A percentile compares a stretch with the other conserved stretches of the same genome.
These are phyloP conservation scores for Boletus reticuloceps DNA, from an alignment of 768 basidiomycete species.

Conservation along the genomic window DNA sequence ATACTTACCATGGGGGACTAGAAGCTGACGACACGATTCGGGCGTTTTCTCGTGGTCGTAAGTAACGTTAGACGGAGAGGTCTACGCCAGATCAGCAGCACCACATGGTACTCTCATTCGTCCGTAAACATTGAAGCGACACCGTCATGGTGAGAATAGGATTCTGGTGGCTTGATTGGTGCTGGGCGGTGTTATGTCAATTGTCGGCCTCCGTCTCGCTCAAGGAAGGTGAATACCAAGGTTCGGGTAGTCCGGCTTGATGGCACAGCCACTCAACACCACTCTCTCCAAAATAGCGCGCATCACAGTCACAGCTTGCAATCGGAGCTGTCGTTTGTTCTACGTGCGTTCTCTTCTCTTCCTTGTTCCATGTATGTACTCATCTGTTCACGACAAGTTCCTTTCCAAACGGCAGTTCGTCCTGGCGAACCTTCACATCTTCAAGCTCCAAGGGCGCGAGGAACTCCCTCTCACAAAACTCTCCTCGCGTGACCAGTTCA, in stretches of 20 bases:
- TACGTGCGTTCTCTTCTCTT: conserved; percentile 3
- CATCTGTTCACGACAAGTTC: conserved; percentile 3
- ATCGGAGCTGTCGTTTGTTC: conserved; percentile 24
- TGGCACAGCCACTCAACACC: conserved; percentile 14
- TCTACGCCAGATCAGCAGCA: not conserved
- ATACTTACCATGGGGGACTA: not conserved
- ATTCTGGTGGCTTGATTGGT: not conserved
- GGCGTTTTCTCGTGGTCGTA: not conserved
- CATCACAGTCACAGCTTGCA: conserved; percentile 19
- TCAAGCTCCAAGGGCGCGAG: conserved; percentile 28
- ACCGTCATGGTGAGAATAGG: not conserved
- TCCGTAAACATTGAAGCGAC: not conserved
- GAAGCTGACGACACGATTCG: not conserved
- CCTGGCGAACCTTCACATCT: conserved; percentile 28
- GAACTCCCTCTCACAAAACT: conserved; percentile 44
- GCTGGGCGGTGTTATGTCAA: not conserved
- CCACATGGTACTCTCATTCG: not conserved
- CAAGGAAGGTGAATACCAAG: no score
- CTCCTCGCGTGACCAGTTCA: conserved; percentile 54
- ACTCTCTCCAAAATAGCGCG: conserved; percentile 12
- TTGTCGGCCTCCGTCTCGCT: not conserved
- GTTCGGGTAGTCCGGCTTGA: not conserved
- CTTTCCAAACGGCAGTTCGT: conserved; percentile 27
- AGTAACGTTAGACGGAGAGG: no score
- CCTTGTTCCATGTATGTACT: not conserved